Base-by-base conservation (phyloP, 805 yeast species). In the Zygosaccharomyces bailii region DNA sequence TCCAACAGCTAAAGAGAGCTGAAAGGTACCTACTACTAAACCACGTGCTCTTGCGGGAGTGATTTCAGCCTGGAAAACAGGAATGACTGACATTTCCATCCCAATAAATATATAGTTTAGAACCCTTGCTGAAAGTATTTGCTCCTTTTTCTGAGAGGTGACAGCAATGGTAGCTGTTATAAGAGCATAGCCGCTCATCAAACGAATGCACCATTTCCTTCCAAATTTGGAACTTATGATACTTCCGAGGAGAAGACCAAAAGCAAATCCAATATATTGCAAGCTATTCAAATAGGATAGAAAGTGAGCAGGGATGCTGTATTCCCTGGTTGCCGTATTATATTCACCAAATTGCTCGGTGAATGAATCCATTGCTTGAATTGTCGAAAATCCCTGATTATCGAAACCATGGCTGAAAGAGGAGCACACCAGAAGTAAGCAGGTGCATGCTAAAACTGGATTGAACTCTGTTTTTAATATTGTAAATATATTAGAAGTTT, bases 381-480 rank as follows among this genome's bases (percentile, higher is more conserved):
- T 41, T 7, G 44, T 41, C 13, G 44, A 37, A 20, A 41, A 41
- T 17, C 44, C 44, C 29, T 41, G 44, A 16, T 41, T 41, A 21
- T 41, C 44, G 27, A 41, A 41, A 17, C 44, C 44, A 34, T 41
- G 44, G 21, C 39, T 32, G 19, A 41, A 41, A 7, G 44, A 41
- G 9, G 44, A 41, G 30, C 44, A 19, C 13, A 41, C 20, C 30
- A 41, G 18, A 21, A 41, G 35, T 13, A 41, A 31, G 33, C 39
- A 20, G 7, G 44, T 20, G 16, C 21, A 32, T 7, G 39, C 13
- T 13, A 41, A 20, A 4, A 38, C 34, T 16, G 17, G 13, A 21
- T 41, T 41, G 27, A 41, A 41, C 16, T 33, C 29, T 4, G 13
- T 33, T 30, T 25, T 41, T n/a, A 41, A 20, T 20, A 32, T 33